Conservation (phyloP, 192 early-diverging fungal genomes). For the Umbelopsis isabellina region DNA sequence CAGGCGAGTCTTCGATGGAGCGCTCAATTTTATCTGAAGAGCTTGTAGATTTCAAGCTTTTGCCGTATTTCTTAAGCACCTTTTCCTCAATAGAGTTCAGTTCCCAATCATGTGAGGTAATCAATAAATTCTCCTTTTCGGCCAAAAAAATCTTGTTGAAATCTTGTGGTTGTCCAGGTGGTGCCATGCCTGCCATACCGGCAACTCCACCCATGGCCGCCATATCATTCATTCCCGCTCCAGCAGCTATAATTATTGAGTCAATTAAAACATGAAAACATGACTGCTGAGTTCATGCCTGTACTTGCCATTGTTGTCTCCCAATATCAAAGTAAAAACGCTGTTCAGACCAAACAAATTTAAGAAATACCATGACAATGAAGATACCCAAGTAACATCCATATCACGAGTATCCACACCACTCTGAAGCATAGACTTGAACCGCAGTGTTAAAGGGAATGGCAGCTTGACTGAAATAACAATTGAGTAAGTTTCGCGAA, state of each 20-base stretch:
- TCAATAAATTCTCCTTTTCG: constrained; percentile 85
- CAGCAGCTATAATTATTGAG: constrained; percentile 51
- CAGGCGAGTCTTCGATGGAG: background rate
- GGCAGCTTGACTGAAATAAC: constrained; percentile 82
- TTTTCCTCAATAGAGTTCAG: constrained; percentile 80
- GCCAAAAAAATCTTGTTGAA: constrained; percentile 85
- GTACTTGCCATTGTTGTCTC: constrained; percentile 79
- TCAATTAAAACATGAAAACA: constrained; percentile 85
- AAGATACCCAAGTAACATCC: constrained; percentile 98
- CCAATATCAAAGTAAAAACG: constrained; percentile 91
- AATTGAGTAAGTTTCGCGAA: background rate
- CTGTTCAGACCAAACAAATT: constrained; percentile 94
- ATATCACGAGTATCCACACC: constrained; percentile 95
- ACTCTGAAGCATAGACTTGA: constrained; percentile 97
- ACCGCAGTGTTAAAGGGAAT: constrained; percentile 93
- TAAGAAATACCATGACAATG: constrained; percentile 97
- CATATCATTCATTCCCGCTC: constrained; percentile 88
- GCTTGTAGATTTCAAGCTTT: constrained; percentile 24
- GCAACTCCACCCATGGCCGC: constrained; percentile 89
- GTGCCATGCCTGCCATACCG: constrained; percentile 51
- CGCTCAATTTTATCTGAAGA: background rate
- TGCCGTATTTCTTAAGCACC: constrained; percentile 79
- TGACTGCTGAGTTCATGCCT: constrained; percentile 77
- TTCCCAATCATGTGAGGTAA: constrained; percentile 82
- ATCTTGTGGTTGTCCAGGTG: constrained; percentile 79